A percentile compares a stretch with the other conserved stretches of the same genome.
Conservation (phyloP, 331 rosid species). For the Pyracantha coccinea region DNA sequence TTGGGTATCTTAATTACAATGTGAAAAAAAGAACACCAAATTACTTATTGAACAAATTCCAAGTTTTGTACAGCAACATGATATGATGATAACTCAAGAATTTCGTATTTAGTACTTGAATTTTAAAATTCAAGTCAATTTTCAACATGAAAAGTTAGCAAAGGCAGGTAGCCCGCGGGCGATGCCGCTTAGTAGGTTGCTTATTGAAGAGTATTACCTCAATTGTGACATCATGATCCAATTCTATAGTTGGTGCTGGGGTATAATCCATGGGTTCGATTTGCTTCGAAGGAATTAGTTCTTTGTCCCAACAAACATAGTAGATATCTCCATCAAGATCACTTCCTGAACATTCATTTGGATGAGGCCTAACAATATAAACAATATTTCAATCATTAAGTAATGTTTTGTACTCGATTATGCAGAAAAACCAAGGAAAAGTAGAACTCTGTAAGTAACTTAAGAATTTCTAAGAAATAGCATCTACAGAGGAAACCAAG, state of each 20-base stretch:
- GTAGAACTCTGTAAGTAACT: neutral
- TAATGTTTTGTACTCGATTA: neutral
- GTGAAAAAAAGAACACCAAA: no score
- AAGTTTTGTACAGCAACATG: no score
- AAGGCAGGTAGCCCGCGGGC: no score
- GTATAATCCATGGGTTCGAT: conserved; percentile 69
- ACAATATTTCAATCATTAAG: conserved; percentile 9
- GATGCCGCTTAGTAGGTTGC: no score
- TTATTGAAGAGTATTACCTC: conserved; percentile 32
- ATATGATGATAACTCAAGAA: no score
- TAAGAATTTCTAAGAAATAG: neutral
- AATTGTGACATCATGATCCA: conserved; percentile 55
- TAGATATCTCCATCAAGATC: conserved; percentile 89
- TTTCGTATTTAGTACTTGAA: no score
- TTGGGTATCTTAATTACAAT: no score
- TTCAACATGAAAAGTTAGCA: no score
- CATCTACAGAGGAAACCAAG: neutral
- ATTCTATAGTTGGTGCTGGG: conserved; percentile 17
- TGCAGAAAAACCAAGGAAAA: neutral
- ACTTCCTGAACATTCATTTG: conserved; percentile 91
- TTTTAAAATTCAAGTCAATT: no score
- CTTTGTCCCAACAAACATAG: conserved; percentile 75
- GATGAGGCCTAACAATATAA: conserved; percentile 61
- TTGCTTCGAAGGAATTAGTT: conserved; percentile 42
- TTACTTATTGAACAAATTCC: no score